Base-by-base conservation (phyloP, 352 stramenopile species). In the Phytophthora syringae region DNA sequence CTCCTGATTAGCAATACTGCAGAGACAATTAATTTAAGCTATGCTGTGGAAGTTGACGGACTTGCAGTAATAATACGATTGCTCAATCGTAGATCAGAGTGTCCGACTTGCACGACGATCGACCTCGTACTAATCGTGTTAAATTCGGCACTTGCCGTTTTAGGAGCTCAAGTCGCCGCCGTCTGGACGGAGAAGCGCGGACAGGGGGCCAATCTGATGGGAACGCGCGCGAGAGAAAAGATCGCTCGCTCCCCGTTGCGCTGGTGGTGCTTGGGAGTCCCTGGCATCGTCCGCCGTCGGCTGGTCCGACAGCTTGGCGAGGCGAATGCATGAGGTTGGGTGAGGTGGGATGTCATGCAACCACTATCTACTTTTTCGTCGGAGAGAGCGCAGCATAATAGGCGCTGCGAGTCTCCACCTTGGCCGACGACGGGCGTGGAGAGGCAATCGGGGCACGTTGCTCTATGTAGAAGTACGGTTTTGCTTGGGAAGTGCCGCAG, bases 391-490 rank as follows among this genome's bases (percentile, higher is more conserved):
- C n/a, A n/a, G n/a, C n/a, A n/a, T n/a, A n/a, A n/a, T n/a, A n/a
- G n/a, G n/a, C n/a, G n/a, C n/a, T 39, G 3, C 32, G 32, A 39
- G 15, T 20, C 36, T 20, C 36, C 39, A 18, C 4, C 18, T 45
- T 18, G 7, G 18, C 18, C 18, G 39, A 45, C 39, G 18, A 45
- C 39, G 15, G 39, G n/a, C 37, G 37, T 64, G 45, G 16, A 61
- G 32, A 50, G 48, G 34, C 55, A 60, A 24, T 45, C 47, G 36
- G 50, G 49, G 15, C 30, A 27, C 45, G n/a, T 22, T n/a, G 39
- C 65, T 74, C 60, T 74, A 73, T 73, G 65, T 74, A 70, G 49
- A 74, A 67, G 40, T 66, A 66, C 65, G 65, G 60, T 70, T 70
- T 70, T 22, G 27, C 9, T 27, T 40, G 52, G 51, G 44, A 59